Base-by-base conservation (phyloP, 1,284 basidiomycete genomes). In the Termitomyces sp. region DNA sequence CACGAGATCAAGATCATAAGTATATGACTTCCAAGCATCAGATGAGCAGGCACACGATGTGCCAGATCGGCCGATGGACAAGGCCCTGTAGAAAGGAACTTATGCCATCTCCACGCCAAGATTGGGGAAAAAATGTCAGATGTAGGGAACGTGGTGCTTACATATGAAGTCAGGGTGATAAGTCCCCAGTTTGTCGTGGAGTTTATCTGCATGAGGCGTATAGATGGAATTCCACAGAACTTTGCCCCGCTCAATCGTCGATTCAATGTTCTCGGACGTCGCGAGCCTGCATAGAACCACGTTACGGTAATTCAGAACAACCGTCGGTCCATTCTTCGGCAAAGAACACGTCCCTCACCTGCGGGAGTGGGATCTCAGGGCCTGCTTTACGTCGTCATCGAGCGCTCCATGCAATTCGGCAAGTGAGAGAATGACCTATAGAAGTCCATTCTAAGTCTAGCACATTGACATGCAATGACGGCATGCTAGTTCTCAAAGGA, bases 191-290 rank as follows among this genome's bases (percentile, higher is more conserved):
- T 97, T 98, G 70, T 83, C 73, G 71, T 94, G 81, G 64, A 99
- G 85, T 75, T 97, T 98, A 71, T 83, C 81, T 65, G 84, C 84
- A 74, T 94, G 88, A 61, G 94, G 94, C 64, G 84, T 77, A 74
- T 99, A 99, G 71, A 99, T 95, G 58, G 86, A 85, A 68, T 90
- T 82, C 93, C 95, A 99, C 58, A 96, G 77, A 43, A 72, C 76
- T 65, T 72, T 79, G 50, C 91, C 91, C 63, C 87, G 82, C 65
- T 74, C 71, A 66, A 83, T 67, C 61, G 85, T 84, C 65, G 80
- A 73, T 69, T 85, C 78, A 65, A 91, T 78, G 72, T 85, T 90
- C 60, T 81, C 75, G 58, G 80, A 67, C 36, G 76, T 82, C 57
- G 79, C 80, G 62, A 76, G 74, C 71, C 89, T 92, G 70, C 52